phyloP scores from a whole-genome alignment of 164 flowering plant genomes.

The Litsea cubeba region DNA sequence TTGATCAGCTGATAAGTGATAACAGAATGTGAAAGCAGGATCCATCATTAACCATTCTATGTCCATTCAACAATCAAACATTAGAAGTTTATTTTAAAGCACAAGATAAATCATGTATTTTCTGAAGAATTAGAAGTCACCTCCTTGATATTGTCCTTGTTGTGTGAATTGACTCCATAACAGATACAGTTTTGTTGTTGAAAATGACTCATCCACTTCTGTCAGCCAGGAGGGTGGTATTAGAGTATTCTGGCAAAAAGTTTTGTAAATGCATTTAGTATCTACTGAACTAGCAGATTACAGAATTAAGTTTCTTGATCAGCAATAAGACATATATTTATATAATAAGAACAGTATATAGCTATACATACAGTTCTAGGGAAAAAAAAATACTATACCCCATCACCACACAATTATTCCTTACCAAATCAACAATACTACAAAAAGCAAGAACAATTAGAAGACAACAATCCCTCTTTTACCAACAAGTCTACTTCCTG shows the following conservation, averaged over 20 bases:
- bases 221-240: background rate
- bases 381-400: too few species aligned
- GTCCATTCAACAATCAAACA: background rate
- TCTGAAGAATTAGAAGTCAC: slow-evolving; percentile 23
- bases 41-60: background rate
- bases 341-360: too few species aligned
- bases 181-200: slow-evolving; percentile 35
- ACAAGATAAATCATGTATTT: background rate
- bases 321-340: too few species aligned
- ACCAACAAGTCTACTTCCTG: background rate
- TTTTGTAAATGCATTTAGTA: too few species aligned
- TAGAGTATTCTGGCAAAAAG: background rate
- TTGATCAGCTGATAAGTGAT: background rate
- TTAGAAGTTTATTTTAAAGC: background rate
- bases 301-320: too few species aligned
- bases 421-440: too few species aligned
- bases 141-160: slow-evolving; percentile 60
- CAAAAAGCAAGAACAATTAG: background rate
- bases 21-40: background rate
- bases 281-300: too few species aligned
- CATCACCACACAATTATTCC: too few species aligned
- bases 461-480: background rate
- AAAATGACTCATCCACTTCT: slow-evolving; percentile 67
- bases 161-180: slow-evolving; percentile 71
- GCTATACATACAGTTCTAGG: too few species aligned